A percentile compares a stretch with the other conserved stretches of the same genome.
Evolutionary conservation across 176 grass and related monocot species (phyloP).

Genomic region (Aegilops longissima): DNA sequence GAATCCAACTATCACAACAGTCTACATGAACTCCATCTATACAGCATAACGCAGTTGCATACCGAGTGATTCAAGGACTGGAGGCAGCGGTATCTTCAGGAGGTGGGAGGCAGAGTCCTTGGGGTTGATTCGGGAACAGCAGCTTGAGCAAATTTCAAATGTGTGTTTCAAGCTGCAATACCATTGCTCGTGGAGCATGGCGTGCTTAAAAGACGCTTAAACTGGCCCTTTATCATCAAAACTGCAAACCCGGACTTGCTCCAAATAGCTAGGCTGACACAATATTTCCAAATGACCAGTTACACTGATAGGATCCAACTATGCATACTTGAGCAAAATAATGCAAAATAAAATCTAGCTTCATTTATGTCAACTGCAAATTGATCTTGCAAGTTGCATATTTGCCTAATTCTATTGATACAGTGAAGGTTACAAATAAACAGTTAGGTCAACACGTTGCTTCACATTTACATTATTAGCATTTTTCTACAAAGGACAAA

Average conservation of each 20-base stretch:
- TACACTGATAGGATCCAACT: not conserved
- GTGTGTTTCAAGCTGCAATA: not conserved
- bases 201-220: not conserved
- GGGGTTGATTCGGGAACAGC: not conserved
- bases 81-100: not conserved
- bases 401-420: not conserved
- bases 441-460: not conserved
- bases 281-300: not conserved
- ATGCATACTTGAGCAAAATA: not conserved
- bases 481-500: not conserved
- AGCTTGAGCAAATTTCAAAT: not conserved
- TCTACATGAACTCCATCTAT: not conserved
- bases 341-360: not conserved
- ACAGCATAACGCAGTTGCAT: not conserved
- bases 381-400: not conserved
- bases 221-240: not conserved
- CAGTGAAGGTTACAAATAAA: not conserved
- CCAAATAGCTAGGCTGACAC: not conserved
- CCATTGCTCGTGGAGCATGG: not conserved
- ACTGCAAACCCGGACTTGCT: not conserved
- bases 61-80: not conserved
- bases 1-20: not conserved
- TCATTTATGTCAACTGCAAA: not conserved
- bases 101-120: not conserved
- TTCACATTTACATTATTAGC: not conserved